Conservation (phyloP, 192 early-diverging fungal genomes). For the Coemansia sp. region DNA sequence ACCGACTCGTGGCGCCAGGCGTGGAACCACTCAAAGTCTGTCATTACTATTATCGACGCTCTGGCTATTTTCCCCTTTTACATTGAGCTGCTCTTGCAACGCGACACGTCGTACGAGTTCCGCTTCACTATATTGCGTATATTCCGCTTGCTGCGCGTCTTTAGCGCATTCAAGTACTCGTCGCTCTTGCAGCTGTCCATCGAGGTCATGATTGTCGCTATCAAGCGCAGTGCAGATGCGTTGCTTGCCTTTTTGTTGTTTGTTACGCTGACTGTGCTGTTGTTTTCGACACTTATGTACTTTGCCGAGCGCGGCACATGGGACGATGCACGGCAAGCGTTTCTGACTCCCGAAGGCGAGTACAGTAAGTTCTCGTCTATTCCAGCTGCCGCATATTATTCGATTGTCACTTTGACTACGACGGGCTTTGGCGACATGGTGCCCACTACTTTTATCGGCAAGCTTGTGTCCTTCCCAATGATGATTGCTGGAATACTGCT, state of each 20-base stretch:
- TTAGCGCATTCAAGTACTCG: conserved; percentile 81
- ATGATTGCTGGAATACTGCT: conserved; percentile 81
- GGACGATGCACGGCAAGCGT: conserved; percentile 65
- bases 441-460: conserved; percentile 76
- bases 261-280: conserved; percentile 65
- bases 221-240: conserved; percentile 72
- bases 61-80: conserved; percentile 79
- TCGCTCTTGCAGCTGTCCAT: conserved; percentile 79
- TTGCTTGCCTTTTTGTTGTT: conserved; percentile 74
- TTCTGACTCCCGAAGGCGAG: conserved; percentile 66
- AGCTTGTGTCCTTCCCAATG: conserved; percentile 75
- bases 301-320: conserved; percentile 80
- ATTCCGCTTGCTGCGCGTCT: conserved; percentile 74
- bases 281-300: conserved; percentile 76
- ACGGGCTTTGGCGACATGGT: conserved; percentile 82
- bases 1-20: conserved; percentile 68
- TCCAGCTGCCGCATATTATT: conserved; percentile 76
- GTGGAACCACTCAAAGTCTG: conserved; percentile 43
- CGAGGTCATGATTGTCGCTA: conserved; percentile 79
- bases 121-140: conserved; percentile 79
- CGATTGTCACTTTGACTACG: conserved; percentile 76
- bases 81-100: conserved; percentile 65
- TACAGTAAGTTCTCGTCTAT: conserved; percentile 78
- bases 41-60: conserved; percentile 67
- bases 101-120: conserved; percentile 75